Base-by-base conservation (phyloP, 2,329 filamentous ascomycete species). In the Orbilia brochopaga region DNA sequence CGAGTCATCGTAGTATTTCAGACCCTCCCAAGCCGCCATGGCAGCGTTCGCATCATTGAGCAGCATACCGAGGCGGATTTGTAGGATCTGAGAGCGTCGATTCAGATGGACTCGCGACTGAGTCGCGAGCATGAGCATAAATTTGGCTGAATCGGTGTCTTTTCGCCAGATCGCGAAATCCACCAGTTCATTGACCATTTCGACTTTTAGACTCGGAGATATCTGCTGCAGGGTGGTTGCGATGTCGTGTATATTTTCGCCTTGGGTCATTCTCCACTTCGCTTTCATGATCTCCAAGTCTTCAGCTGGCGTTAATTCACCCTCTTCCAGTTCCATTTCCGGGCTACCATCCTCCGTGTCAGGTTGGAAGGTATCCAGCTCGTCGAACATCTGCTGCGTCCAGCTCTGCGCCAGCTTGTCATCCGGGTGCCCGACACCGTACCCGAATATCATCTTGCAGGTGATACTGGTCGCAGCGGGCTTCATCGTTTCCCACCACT, bases 181-280 rank as follows among this genome's bases (percentile, higher is more conserved):
- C 17, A 97, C 83, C 24, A 97, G 83, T 4, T 82, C 81, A 77
- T 97, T 96, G 76, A 97, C 87, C 4, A 89, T 91, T 1, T 84
- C 80, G 5, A 87, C 87, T 61, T 90, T 88, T 0, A 91, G 80
- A 40, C 81, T 79, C n/a, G 82, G 79, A 83, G 91, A 88, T 19
- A 87, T 83, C 48, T 85, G 82, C 69, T 94, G 85, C 86, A 92
- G 91, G 74, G 62, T 27, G 1, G 42, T n/a, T 17, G 54, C 54
- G 8, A 73, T 32, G 3, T 55, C 55, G 46, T 73, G 37, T 54
- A 73, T 62, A 23, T 51, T 62, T 24, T 67, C 63, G 52, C 69
- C 69, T 21, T 62, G 42, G 7, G 50, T 61, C 60, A 63, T 65
- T 46, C 56, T 72, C 67, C 67, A 72, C 50, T 72, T 72, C 35